Conservation (phyloP, 2,329 filamentous ascomycete species). For the Penicillium polonicum region DNA sequence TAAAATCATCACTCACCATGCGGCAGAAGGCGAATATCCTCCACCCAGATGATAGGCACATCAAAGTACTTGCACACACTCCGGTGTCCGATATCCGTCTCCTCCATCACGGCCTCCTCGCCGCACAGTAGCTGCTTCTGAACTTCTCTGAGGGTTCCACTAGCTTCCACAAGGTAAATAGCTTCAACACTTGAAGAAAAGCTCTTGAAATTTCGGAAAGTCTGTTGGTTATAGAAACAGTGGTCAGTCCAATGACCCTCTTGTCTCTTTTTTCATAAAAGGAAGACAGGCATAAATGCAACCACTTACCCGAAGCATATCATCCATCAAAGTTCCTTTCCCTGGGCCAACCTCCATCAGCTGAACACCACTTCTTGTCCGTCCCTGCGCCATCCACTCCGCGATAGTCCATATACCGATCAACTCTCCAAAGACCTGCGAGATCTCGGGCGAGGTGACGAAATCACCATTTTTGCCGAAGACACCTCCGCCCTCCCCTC, state of each 20-base stretch:
- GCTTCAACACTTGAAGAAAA: slow-evolving; percentile 75
- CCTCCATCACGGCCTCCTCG: slow-evolving; percentile 61
- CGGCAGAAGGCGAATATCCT: slow-evolving; percentile 81
- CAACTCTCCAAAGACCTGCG: slow-evolving; percentile 92
- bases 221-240: slow-evolving; percentile 51
- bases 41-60: slow-evolving; percentile 82
- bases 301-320: slow-evolving; percentile 77
- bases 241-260: slow-evolving; percentile 5
- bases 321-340: slow-evolving; percentile 93
- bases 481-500: slow-evolving; percentile 69
- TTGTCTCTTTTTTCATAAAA: neutral
- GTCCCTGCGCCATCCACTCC: slow-evolving; percentile 93
- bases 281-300: neutral
- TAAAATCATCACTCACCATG: slow-evolving; percentile 50
- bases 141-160: slow-evolving; percentile 68
- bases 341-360: slow-evolving; percentile 93
- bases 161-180: slow-evolving; percentile 96
- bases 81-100: slow-evolving; percentile 71
- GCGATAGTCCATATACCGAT: slow-evolving; percentile 92
- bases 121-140: slow-evolving; percentile 84
- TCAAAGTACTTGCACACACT: slow-evolving; percentile 73
- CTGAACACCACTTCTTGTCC: slow-evolving; percentile 70
- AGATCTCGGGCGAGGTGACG: slow-evolving; percentile 95
- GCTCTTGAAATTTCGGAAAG: slow-evolving; percentile 76
- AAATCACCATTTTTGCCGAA: slow-evolving; percentile 96